Base-by-base conservation (phyloP, 768 basidiomycete species). In the Lactifluus pinguis region DNA sequence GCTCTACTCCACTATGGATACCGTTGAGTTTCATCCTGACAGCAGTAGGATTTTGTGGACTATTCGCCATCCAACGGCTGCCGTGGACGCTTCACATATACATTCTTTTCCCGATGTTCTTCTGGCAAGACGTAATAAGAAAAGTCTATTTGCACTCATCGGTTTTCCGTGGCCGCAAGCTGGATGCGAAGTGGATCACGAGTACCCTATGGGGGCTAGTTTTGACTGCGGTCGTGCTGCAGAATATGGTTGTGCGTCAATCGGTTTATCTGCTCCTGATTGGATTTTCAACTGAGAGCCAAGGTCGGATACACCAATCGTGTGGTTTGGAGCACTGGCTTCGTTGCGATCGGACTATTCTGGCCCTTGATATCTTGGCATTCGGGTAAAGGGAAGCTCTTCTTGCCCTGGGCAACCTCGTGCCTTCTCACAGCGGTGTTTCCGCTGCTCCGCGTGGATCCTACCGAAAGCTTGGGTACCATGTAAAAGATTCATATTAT, bases 21-120 rank as follows among this genome's bases (percentile, higher is more conserved):
- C 44, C 41, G 65, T 68, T 55, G 19, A 38, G 41, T 3, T 63
- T 65, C 68, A 74, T 38, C n/a, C 66, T 51, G 52, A 66, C 72
- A 3, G 47, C 80, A 76, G 42, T 50, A 68, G 66, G 59, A 14
- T 82, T 79, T 55, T 83, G 79, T 74, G 59, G 54, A 0, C 67
- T 79, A 10, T 89, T 91, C 68, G 75, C 75, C 44, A 45, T 84
- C n/a, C 87, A 92, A 67, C 74, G 70, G 25, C 82, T 84, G 0
- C 86, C 89, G 0, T 81, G 77, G 79, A 83, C 83, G 4, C 88
- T 89, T 67, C 92, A 87, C 68, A 59, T 89, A 45, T 94, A 94
- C 67, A 77, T 84, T 41, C 69, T 78, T 4, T 92, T 92, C 63
- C 89, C 91, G 0, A 78, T 80, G 34, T 90, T 83, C 72, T 92